phyloP scores from a whole-genome alignment of 208 protist species.

The Leptomonas seymouri region DNA sequence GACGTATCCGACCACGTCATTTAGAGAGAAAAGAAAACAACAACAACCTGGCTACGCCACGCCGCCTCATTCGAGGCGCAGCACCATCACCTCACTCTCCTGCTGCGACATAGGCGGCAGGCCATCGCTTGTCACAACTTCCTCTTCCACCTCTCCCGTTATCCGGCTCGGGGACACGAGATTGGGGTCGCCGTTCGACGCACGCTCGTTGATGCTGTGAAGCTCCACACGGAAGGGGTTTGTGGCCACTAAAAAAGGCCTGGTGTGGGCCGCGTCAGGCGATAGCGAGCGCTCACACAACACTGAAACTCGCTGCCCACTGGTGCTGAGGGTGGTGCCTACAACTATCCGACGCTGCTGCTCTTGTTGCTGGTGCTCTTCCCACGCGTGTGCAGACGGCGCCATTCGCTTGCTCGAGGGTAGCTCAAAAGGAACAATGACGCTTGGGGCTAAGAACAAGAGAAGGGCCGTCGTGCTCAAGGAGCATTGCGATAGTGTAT shows the following conservation, averaged over 20 bases:
- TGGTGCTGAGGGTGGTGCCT: neutral
- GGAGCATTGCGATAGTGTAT: neutral
- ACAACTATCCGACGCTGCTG: neutral
- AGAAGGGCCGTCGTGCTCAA: neutral
- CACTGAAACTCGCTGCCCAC: neutral
- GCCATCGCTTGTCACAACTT: neutral
- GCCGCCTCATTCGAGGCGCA: slow-evolving; percentile 5
- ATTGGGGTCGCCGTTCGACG: slow-evolving; percentile 1
- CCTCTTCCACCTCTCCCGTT: neutral
- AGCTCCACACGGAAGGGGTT: neutral
- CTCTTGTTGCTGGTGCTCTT: slow-evolving; percentile 28
- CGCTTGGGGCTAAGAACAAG: slow-evolving; percentile 6
- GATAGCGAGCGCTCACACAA: slow-evolving; percentile 2
- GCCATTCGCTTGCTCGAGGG: slow-evolving; percentile 27
- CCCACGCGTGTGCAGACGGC: slow-evolving; percentile 27
- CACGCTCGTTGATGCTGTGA: neutral
- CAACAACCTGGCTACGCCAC: no score
- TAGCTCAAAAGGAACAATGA: slow-evolving; percentile 29
- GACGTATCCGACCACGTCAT: no score
- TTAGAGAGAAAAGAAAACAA: no score
- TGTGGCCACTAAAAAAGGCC: neutral
- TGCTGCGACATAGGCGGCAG: neutral
- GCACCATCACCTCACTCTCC: slow-evolving; percentile 26
- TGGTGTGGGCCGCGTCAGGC: neutral
- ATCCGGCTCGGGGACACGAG: slow-evolving; percentile 2